phyloP scores from a whole-genome alignment of 1,284 basidiomycete genomes.

The Prillingera fragicola region DNA sequence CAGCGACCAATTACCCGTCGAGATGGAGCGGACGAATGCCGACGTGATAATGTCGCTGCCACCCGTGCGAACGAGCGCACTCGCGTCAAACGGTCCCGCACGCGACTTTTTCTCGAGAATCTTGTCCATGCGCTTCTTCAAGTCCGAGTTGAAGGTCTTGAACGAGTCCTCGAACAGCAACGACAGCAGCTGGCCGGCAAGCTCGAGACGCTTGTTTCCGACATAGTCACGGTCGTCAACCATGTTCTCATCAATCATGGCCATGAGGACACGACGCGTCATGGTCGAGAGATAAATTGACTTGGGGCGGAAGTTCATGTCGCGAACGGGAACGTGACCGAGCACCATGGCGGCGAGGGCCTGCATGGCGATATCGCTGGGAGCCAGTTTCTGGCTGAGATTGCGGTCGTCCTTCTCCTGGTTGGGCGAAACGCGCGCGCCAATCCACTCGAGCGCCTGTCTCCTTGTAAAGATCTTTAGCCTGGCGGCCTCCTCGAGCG shows the following conservation, averaged over 20 bases:
- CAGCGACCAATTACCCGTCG: constrained; percentile 97
- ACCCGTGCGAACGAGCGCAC: constrained; percentile 54
- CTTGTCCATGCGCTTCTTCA: constrained; percentile 96
- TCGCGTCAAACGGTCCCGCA: constrained; percentile 89
- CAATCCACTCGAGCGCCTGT: constrained; percentile 95
- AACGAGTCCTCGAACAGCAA: constrained; percentile 97
- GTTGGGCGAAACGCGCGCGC: constrained; percentile 75
- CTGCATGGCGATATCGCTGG: constrained; percentile 91
- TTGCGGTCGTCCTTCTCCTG: constrained; percentile 54
- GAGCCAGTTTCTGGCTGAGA: constrained; percentile 63
- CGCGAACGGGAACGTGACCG: constrained; percentile 89
- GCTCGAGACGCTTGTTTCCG: constrained; percentile 95
- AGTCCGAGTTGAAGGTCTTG: constrained; percentile 96
- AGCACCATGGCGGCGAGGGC: constrained; percentile 95
- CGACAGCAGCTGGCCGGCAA: constrained; percentile 93
- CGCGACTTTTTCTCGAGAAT: constrained; percentile 94
- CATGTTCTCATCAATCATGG: constrained; percentile 93
- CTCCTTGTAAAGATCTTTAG: constrained; percentile 86
- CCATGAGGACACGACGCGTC: constrained; percentile 93
- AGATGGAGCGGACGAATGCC: constrained; percentile 96
- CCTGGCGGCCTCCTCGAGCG: constrained; percentile 83
- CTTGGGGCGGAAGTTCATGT: constrained; percentile 88
- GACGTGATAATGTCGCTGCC: constrained; percentile 79
- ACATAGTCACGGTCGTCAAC: constrained; percentile 99
- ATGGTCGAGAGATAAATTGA: constrained; percentile 97